These are phyloP conservation scores for Saccharomycopsis synnaedendra DNA, from an alignment of 805 yeast species.

Conservation along the genomic window DNA sequence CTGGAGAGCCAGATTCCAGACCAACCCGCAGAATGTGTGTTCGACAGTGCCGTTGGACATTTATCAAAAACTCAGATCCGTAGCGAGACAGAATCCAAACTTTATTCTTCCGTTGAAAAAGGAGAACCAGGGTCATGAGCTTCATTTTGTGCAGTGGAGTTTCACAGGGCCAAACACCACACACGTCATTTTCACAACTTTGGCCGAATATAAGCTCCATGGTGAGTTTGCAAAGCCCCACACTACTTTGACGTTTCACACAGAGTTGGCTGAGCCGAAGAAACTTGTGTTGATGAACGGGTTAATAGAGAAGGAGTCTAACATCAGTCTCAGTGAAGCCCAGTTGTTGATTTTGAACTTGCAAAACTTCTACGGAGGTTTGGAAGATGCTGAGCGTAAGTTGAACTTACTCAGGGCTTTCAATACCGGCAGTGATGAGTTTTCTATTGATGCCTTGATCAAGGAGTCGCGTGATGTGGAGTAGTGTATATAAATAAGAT, in stretches of 20 bases:
- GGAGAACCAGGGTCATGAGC: constrained; percentile 47
- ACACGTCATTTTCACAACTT: constrained; percentile 83
- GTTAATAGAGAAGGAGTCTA: constrained; percentile 51
- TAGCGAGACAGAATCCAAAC: constrained; percentile 65
- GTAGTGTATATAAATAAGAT: background rate
- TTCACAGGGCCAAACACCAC: constrained; percentile 75
- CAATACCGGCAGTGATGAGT: constrained; percentile 56
- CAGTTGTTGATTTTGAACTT: constrained; percentile 64
- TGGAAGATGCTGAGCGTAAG: constrained; percentile 37
- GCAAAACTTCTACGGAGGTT: constrained; percentile 77
- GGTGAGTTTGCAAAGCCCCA: constrained; percentile 92
- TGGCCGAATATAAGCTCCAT: constrained; percentile 86
- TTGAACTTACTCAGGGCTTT: constrained; percentile 50
- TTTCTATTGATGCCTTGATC: constrained; percentile 56
- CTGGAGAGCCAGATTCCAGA: constrained; percentile 82
- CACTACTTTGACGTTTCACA: constrained; percentile 80
- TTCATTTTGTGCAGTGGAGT: constrained; percentile 91
- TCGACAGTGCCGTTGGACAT: constrained; percentile 50
- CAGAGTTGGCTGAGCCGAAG: constrained; percentile 52
- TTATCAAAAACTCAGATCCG: constrained; percentile 40
- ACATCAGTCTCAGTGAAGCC: constrained; percentile 61
- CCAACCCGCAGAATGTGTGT: constrained; percentile 45
- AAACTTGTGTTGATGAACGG: constrained; percentile 79
- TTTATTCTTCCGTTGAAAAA: constrained; percentile 89
- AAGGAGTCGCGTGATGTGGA: constrained; percentile 44